phyloP scores from a whole-genome alignment of 1,284 basidiomycete species.

The Entoloma clypeatum region DNA sequence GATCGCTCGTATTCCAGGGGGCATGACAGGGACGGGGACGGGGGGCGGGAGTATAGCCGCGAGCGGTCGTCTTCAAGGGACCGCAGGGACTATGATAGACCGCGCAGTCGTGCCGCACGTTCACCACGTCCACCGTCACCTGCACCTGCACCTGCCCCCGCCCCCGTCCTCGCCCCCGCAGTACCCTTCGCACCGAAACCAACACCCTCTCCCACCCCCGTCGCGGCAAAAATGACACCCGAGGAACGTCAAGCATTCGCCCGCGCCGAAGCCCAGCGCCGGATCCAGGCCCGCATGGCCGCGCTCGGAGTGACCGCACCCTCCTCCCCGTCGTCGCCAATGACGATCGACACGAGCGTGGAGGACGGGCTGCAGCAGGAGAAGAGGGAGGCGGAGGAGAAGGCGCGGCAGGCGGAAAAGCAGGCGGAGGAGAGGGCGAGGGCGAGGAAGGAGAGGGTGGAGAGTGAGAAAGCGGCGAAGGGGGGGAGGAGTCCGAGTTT shows the following conservation, averaged over 20 bases:
- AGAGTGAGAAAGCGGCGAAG: slow-evolving; percentile 60
- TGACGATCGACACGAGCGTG: slow-evolving; percentile 71
- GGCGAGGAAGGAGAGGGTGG: slow-evolving; percentile 62
- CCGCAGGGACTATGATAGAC: no score
- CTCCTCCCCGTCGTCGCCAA: slow-evolving; percentile 41
- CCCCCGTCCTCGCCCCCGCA: slow-evolving; percentile 35
- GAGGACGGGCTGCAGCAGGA: slow-evolving; percentile 83
- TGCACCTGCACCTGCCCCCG: slow-evolving; percentile 36
- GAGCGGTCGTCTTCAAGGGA: no score
- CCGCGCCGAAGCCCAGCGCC: slow-evolving; percentile 78
- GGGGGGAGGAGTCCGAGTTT: slow-evolving; percentile 36
- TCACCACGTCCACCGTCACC: slow-evolving; percentile 49
- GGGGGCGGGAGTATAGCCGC: slow-evolving; percentile 15
- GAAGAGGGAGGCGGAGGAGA: slow-evolving; percentile 83
- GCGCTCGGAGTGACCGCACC: slow-evolving; percentile 73
- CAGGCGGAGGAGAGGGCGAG: slow-evolving; percentile 77
- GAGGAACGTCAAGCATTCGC: slow-evolving; percentile 84
- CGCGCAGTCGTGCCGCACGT: no score
- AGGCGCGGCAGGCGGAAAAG: slow-evolving; percentile 67
- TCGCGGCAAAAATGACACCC: slow-evolving; percentile 79
- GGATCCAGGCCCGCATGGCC: slow-evolving; percentile 85
- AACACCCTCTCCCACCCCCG: slow-evolving; percentile 42
- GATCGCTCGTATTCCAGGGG: slow-evolving; percentile 31
- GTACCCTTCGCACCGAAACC: slow-evolving; percentile 45
- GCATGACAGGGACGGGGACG: slow-evolving; percentile 19